These are phyloP conservation scores for Pholiota molesta DNA, from an alignment of 768 basidiomycete genomes.

Conservation along the genomic window DNA sequence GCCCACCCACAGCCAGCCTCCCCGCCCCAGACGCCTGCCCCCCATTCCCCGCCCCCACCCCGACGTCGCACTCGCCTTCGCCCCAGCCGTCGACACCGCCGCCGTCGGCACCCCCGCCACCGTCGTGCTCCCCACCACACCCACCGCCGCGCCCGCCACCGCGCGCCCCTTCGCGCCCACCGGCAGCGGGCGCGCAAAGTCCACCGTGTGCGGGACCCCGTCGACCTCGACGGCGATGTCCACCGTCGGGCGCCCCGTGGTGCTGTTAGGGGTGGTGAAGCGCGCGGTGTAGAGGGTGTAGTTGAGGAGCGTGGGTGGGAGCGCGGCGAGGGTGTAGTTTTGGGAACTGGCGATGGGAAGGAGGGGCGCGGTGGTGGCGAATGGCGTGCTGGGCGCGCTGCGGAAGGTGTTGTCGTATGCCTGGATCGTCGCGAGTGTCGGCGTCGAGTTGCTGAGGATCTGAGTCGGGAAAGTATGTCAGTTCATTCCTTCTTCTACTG, in stretches of 20 bases:
- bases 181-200: too few species aligned
- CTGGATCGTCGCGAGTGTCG: neutral
- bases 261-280: neutral
- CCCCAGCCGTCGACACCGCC: too few species aligned
- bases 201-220: neutral
- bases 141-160: too few species aligned
- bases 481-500: too few species aligned
- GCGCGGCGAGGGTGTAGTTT: neutral
- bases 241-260: neutral
- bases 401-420: slow-evolving; percentile 7
- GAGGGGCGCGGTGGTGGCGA: neutral
- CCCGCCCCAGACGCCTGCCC: too few species aligned
- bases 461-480: neutral
- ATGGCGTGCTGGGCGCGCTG: neutral
- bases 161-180: neutral
- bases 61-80: too few species aligned
- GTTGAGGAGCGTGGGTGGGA: neutral
- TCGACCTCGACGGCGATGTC: neutral
- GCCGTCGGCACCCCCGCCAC: too few species aligned
- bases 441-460: neutral
- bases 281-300: neutral
- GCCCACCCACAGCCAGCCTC: too few species aligned
- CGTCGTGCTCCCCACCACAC: too few species aligned
- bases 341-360: neutral
- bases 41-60: too few species aligned